phyloP scores from a whole-genome alignment of 116 monocot genomes.

The Thalassia testudinum region DNA sequence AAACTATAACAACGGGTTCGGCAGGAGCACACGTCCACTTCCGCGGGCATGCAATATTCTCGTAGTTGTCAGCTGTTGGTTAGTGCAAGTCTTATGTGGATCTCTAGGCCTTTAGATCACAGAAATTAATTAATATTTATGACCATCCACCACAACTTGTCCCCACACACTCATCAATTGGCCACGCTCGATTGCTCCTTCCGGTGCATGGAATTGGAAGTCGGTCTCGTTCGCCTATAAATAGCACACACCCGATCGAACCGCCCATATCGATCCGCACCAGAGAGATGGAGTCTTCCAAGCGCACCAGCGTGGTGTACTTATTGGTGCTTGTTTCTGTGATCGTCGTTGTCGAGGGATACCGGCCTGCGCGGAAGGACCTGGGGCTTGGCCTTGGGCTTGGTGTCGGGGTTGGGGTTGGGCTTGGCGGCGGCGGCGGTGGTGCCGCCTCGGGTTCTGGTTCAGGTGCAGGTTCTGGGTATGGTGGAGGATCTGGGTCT shows the following conservation, averaged over 20 bases:
- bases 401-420: neutral
- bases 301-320: neutral
- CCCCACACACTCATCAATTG: too few species aligned
- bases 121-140: too few species aligned
- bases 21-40: too few species aligned
- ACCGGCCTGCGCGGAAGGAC: neutral
- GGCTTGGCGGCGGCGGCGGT: neutral
- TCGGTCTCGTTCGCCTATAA: neutral
- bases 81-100: too few species aligned
- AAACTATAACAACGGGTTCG: too few species aligned
- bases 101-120: too few species aligned
- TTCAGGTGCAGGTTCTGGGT: neutral
- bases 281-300: neutral
- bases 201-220: too few species aligned
- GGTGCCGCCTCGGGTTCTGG: neutral
- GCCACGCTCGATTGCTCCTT: too few species aligned
- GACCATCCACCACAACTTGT: too few species aligned
- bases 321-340: neutral
- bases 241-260: neutral
- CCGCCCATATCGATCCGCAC: neutral
- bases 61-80: too few species aligned
- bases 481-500: constrained; percentile 1
- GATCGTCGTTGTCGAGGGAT: neutral
- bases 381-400: constrained; percentile 1
- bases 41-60: too few species aligned